A percentile compares a stretch with the other conserved stretches of the same genome.
Evolutionary conservation across 306 rosid species (phyloP).

Genomic region (Prunus armeniaca): DNA sequence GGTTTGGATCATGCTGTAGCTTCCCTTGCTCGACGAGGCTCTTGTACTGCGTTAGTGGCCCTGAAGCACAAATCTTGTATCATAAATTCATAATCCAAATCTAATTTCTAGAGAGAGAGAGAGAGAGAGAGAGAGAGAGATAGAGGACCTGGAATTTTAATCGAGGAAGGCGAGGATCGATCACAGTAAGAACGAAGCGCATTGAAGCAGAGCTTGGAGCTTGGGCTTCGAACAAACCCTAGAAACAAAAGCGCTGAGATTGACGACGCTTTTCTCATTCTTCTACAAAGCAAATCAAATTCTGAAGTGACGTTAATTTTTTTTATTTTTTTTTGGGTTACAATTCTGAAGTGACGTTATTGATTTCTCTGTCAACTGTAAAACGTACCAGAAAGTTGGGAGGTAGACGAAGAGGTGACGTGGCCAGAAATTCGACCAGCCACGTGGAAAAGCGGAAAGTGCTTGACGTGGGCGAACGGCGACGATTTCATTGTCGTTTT

Average conservation of each 20-base stretch:
- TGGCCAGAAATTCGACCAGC: constrained; percentile 18
- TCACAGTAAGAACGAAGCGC: constrained; percentile 45
- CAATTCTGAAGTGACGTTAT: neutral
- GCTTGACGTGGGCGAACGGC: neutral
- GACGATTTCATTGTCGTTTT: neutral
- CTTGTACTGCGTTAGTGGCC: constrained; percentile 60
- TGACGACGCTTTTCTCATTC: constrained; percentile 43
- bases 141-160: constrained; percentile 44
- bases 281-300: neutral
- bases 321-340: no score
- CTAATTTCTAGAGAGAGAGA: neutral
- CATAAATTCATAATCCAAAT: neutral
- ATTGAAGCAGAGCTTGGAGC: constrained; percentile 24
- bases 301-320: no score
- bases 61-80: constrained; percentile 32
- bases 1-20: constrained; percentile 79
- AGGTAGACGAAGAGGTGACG: constrained; percentile 41
- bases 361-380: neutral
- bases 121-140: constrained; percentile 8
- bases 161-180: constrained; percentile 27
- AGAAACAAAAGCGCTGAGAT: constrained; percentile 30
- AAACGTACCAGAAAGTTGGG: neutral
- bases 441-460: constrained; percentile 19
- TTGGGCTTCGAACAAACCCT: constrained; percentile 27
- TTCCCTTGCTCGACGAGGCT: constrained; percentile 71